These are phyloP conservation scores for Eremochloa ophiuroides DNA, from an alignment of 176 grass and related monocot genomes.

Conservation along the genomic window DNA sequence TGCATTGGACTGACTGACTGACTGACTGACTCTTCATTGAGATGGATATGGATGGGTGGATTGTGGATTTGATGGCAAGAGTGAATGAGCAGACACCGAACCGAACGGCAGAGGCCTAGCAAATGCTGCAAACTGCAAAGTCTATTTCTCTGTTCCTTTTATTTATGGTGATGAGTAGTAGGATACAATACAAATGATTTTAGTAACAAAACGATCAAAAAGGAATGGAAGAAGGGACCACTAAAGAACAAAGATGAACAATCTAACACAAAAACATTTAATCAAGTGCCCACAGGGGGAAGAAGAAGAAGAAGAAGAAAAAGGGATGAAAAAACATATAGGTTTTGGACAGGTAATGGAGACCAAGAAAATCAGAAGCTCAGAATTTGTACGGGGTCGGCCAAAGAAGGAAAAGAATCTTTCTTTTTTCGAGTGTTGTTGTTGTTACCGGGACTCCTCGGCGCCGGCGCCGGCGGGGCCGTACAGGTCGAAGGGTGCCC, in stretches of 20 bases:
- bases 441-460: slow-evolving; percentile 49
- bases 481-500: slow-evolving; percentile 87
- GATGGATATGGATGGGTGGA: not conserved
- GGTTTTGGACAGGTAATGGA: slow-evolving; percentile 56
- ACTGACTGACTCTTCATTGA: slow-evolving; percentile 15
- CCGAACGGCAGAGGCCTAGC: not conserved
- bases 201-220: slow-evolving; percentile 16
- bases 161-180: slow-evolving; percentile 35
- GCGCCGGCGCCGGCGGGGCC: slow-evolving; percentile 36
- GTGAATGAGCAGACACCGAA: slow-evolving; percentile 25
- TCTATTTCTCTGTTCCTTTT: slow-evolving; percentile 35
- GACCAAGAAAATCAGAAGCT: slow-evolving; percentile 54
- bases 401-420: slow-evolving; percentile 54
- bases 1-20: slow-evolving; percentile 32
- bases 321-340: slow-evolving; percentile 20
- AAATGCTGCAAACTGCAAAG: slow-evolving; percentile 35
- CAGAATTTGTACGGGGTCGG: slow-evolving; percentile 47
- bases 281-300: not conserved
- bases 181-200: slow-evolving; percentile 52
- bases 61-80: slow-evolving; percentile 32
- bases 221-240: slow-evolving; percentile 39
- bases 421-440: slow-evolving; percentile 9
- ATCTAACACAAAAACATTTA: slow-evolving; percentile 26
- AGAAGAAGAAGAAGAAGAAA: not conserved
- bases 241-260: slow-evolving; percentile 52